Percentiles rank a stretch among this genome's conserved stretches.
These are phyloP conservation scores for Simplicillium aogashimaense DNA, from an alignment of 2,329 filamentous ascomycete genomes.

Conservation along the genomic window DNA sequence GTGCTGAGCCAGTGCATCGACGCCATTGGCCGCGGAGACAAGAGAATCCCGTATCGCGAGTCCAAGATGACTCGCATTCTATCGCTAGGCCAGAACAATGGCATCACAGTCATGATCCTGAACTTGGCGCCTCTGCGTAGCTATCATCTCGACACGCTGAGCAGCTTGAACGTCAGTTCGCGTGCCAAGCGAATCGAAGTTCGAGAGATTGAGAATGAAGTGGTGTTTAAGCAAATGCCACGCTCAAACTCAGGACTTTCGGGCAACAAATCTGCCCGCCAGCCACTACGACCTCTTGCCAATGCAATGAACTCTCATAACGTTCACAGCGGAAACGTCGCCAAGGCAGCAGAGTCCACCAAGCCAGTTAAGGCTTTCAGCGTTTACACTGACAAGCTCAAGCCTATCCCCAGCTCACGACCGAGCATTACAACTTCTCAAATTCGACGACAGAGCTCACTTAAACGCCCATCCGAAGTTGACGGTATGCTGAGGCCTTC, in stretches of 20 bases:
- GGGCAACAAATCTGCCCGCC: constrained; percentile 42
- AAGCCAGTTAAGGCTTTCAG: constrained; percentile 60
- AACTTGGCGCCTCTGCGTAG: constrained; percentile 86
- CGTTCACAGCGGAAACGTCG: constrained; percentile 50
- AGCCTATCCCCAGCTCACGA: constrained; percentile 25
- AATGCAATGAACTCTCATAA: constrained; percentile 71
- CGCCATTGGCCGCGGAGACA: constrained; percentile 68
- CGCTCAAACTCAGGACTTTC: constrained; percentile 34
- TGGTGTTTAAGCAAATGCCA: constrained; percentile 71
- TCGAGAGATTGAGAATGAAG: constrained; percentile 89
- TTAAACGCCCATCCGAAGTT: constrained; percentile 34
- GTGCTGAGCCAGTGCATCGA: constrained; percentile 93
- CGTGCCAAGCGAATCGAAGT: constrained; percentile 94
- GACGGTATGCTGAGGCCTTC: constrained; percentile 30
- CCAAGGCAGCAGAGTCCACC: constrained; percentile 9
- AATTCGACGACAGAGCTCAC: constrained; percentile 18
- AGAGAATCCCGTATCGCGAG: constrained; percentile 83
- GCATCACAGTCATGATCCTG: constrained; percentile 91
- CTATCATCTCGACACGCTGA: constrained; percentile 88
- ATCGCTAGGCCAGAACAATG: constrained; percentile 87
- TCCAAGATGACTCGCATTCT: constrained; percentile 96
- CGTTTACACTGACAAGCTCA: constrained; percentile 71
- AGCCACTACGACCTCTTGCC: constrained; percentile 69
- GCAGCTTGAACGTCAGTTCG: constrained; percentile 89
- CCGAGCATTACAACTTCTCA: constrained; percentile 23